Conservation (phyloP, 495 filamentous ascomycete genomes). For the Aspergillus hancockii region DNA sequence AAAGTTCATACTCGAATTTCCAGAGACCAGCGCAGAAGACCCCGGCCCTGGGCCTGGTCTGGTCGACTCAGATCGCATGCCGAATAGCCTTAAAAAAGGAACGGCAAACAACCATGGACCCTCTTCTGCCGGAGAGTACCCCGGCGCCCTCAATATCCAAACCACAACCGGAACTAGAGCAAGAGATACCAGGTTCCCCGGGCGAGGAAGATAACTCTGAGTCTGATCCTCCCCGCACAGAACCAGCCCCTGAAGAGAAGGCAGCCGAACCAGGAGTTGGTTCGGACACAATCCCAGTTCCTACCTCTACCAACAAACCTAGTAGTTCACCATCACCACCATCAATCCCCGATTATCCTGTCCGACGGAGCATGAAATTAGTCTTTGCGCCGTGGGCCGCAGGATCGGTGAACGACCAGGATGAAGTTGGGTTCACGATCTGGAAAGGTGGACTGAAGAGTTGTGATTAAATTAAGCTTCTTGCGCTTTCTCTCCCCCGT, state of each 20-base stretch:
- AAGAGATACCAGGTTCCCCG: neutral
- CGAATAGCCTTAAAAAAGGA: conserved; percentile 76
- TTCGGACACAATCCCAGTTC: neutral
- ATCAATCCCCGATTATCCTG: conserved; percentile 24
- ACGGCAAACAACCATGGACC: conserved; percentile 3
- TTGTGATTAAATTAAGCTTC: neutral
- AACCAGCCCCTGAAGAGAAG: neutral
- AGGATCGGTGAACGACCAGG: conserved; percentile 14
- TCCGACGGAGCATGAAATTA: conserved; percentile 68
- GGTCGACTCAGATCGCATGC: conserved; percentile 83
- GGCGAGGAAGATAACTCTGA: neutral
- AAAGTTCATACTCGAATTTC: conserved; percentile 2
- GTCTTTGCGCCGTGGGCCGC: conserved; percentile 74
- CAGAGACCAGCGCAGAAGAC: conserved; percentile 61
- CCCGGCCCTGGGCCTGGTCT: conserved; percentile 82
- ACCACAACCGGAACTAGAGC: neutral
- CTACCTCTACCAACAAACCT: neutral
- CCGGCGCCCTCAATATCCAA: neutral
- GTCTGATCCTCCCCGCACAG: neutral
- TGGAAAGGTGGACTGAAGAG: conserved; percentile 49
- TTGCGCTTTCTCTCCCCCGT: neutral
- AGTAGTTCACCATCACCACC: neutral
- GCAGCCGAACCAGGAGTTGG: neutral
- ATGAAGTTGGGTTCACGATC: conserved; percentile 51
- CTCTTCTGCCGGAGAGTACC: neutral